Base-by-base conservation (phyloP, 1,139 yeast genomes). In the Sugiyamaella pinicola region DNA sequence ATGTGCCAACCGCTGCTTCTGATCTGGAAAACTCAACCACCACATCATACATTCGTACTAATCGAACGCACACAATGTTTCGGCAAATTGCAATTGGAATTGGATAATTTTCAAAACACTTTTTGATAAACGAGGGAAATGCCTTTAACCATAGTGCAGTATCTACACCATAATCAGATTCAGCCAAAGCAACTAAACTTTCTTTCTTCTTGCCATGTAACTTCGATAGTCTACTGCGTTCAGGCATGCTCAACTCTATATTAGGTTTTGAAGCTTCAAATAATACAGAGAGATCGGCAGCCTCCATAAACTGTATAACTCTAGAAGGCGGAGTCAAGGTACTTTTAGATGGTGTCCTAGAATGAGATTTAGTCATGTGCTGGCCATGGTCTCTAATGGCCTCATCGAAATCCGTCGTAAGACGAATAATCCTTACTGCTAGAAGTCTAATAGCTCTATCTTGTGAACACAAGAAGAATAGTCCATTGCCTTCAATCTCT, bases 401-500 rank as follows among this genome's bases (percentile, higher is more conserved):
- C 56, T 82, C 84, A 66, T 93, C 99, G 71, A 93, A 90, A 56
- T 83, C 86, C 24, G 88, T 89, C 1, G 89, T 88, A 17, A 90
- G 75, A 60, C 84, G 79, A 55, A 95, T 69, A 8, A 95, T 83
- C 15, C 84, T 78, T 3, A 91, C 76, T 1, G 96, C 98, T 53
- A 83, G 73, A 56, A 82, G 83, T 51, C 99, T 76, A 12, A 88
- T 79, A 37, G 80, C 77, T 33, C 87, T 78, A 62, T 90, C 96
- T 64, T 89, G 96, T 2, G 96, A 87, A 64, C 96, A 89, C 28
- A 95, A 74, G 65, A 95, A 93, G 66, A 88, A 93, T 37, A 95
- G 71, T 0, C 97, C 99, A 65, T 91, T 89, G 0, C 99, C 98
- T 70, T 95, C 99, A 7, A 91, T 87, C 60, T 91, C 97, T 68